Percentiles rank a stretch among this genome's conserved stretches.
Evolutionary conservation across 2,329 filamentous ascomycete genomes (phyloP).

Genomic region (Thielaviopsis punctulata): DNA sequence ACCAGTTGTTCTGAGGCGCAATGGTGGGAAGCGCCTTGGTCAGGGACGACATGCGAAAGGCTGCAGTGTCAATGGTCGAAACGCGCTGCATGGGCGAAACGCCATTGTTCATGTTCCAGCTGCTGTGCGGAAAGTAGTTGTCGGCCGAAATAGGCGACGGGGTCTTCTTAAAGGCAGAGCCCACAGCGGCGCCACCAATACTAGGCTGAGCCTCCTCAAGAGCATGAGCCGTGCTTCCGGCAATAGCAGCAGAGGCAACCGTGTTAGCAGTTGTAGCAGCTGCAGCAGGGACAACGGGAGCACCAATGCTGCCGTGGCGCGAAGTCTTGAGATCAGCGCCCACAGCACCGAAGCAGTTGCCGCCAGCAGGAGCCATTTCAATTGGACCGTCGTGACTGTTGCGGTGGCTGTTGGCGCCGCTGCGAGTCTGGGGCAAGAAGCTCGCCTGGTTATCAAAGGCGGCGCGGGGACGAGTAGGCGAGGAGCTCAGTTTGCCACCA

Average conservation of each 20-base stretch:
- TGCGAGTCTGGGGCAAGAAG: neutral
- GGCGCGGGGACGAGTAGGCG: conserved; percentile 7
- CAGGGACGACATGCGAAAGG: conserved; percentile 1
- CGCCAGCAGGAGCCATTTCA: neutral
- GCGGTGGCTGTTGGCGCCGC: conserved; percentile 2
- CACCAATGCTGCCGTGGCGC: conserved; percentile 1
- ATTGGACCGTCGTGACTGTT: conserved; percentile 3
- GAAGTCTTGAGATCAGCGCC: conserved; percentile 4
- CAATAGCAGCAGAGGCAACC: too few species aligned
- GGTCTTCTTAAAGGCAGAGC: too few species aligned
- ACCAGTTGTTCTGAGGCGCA: neutral
- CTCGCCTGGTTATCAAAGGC: neutral
- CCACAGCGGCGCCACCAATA: too few species aligned
- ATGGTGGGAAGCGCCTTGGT: conserved; percentile 1
- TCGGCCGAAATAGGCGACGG: neutral
- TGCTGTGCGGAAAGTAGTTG: neutral
- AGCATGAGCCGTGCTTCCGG: too few species aligned
- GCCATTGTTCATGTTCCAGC: neutral
- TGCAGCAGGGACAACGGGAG: neutral
- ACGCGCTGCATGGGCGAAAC: neutral
- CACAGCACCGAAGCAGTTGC: neutral
- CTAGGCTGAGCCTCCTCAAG: too few species aligned
- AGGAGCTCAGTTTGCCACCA: neutral
- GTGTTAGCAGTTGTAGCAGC: neutral
- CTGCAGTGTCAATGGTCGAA: neutral